Conservation (phyloP, 768 basidiomycete genomes). For the Exidia glandulosa region DNA sequence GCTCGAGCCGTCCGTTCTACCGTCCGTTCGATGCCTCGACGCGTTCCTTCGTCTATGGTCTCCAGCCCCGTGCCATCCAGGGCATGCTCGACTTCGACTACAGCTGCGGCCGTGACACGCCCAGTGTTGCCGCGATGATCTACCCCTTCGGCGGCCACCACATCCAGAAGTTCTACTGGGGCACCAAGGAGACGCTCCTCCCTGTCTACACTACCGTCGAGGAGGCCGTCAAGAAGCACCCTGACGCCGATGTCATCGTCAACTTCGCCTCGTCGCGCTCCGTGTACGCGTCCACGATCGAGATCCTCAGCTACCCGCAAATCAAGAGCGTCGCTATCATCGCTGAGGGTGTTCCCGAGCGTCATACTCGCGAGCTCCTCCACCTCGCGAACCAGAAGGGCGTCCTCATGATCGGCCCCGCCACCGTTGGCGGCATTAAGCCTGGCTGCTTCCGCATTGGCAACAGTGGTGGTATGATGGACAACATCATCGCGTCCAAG, state of each 20-base stretch:
- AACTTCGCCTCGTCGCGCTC: slow-evolving; percentile 95
- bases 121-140: slow-evolving; percentile 98
- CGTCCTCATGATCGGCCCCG: slow-evolving; percentile 91
- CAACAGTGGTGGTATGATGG: slow-evolving; percentile 99
- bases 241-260: slow-evolving; percentile 93
- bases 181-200: slow-evolving; percentile 95
- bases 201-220: slow-evolving; percentile 91
- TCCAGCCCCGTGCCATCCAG: slow-evolving; percentile 98
- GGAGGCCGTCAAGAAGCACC: slow-evolving; percentile 89
- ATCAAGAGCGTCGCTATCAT: slow-evolving; percentile 80
- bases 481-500: slow-evolving; percentile 98
- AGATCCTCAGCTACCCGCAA: slow-evolving; percentile 63
- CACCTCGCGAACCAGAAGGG: slow-evolving; percentile 76
- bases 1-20: slow-evolving; percentile 57
- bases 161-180: slow-evolving; percentile 99
- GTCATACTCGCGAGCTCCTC: slow-evolving; percentile 93
- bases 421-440: slow-evolving; percentile 99
- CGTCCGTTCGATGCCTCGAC: slow-evolving; percentile 88
- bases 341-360: slow-evolving; percentile 97
- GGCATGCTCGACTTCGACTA: slow-evolving; percentile 99
- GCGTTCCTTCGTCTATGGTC: slow-evolving; percentile 96
- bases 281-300: slow-evolving; percentile 90
- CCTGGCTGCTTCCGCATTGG: slow-evolving; percentile 99
- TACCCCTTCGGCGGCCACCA: slow-evolving; percentile 99
- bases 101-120: slow-evolving; percentile 84